phyloP scores from a whole-genome alignment of 2,329 filamentous ascomycete genomes.

The Beauveria asiatica region DNA sequence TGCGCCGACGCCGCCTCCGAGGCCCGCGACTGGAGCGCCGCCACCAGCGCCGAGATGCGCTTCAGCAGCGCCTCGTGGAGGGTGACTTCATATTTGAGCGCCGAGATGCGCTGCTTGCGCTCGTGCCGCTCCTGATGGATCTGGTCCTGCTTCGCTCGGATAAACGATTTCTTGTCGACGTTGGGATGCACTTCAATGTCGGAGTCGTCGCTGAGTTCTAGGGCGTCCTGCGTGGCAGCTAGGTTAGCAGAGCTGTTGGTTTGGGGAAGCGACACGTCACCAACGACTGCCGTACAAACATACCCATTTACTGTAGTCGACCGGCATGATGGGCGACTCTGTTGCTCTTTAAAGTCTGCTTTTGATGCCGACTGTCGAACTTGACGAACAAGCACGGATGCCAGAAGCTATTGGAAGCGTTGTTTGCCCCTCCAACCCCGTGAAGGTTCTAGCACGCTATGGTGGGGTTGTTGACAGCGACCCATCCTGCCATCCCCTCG shows the following conservation, averaged over 20 bases:
- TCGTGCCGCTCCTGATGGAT: conserved; percentile 87
- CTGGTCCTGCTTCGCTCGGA: conserved; percentile 94
- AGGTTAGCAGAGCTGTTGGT: conserved; percentile 10
- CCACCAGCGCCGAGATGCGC: conserved; percentile 73
- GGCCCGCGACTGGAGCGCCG: conserved; percentile 65
- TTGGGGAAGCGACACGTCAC: not conserved
- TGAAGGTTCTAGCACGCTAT: conserved; percentile 15
- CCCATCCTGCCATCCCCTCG: not conserved
- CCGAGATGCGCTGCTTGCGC: conserved; percentile 80
- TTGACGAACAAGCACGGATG: conserved; percentile 5
- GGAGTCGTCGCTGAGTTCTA: conserved; percentile 96
- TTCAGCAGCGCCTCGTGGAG: conserved; percentile 86
- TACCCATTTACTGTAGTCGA: conserved; percentile 64
- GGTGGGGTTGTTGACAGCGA: conserved; percentile 1
- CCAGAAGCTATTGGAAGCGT: not conserved
- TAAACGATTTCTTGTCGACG: conserved; percentile 97
- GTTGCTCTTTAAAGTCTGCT: conserved; percentile 10
- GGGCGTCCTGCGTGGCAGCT: conserved; percentile 52
- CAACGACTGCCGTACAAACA: conserved; percentile 16
- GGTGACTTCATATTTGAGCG: conserved; percentile 82
- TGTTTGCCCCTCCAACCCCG: conserved; percentile 9
- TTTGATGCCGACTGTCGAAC: conserved; percentile 9
- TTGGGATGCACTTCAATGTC: conserved; percentile 98
- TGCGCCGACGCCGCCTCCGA: conserved; percentile 50
- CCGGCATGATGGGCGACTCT: conserved; percentile 33